Conservation (phyloP, 2,329 filamentous ascomycete genomes). For the Camillea tinctor region DNA sequence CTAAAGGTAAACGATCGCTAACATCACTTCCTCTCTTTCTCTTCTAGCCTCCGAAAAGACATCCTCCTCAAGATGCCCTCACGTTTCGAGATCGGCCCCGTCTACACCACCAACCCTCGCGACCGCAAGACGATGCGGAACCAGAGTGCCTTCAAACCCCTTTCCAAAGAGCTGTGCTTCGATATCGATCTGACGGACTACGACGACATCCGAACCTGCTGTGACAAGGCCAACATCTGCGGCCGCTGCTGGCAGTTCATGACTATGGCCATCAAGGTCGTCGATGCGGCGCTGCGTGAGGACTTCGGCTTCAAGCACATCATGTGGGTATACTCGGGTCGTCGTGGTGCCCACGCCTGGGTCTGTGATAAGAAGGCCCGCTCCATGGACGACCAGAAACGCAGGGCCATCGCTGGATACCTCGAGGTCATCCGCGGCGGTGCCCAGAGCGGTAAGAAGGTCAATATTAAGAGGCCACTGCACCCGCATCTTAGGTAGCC, state of each 20-base stretch:
- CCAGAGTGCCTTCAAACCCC: slow-evolving; percentile 72
- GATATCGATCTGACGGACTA: slow-evolving; percentile 99
- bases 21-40: slow-evolving; percentile 8
- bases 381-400: slow-evolving; percentile 79
- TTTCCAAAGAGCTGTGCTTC: slow-evolving; percentile 94
- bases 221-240: slow-evolving; percentile 90
- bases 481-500: slow-evolving; percentile 79
- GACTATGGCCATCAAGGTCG: slow-evolving; percentile 94
- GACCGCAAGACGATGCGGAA: slow-evolving; percentile 87
- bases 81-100: slow-evolving; percentile 97
- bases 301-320: slow-evolving; percentile 98
- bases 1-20: too few relatives aligned
- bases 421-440: slow-evolving; percentile 88
- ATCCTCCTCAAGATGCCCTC: slow-evolving; percentile 84
- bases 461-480: slow-evolving; percentile 78
- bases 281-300: slow-evolving; percentile 82
- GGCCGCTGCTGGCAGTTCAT: slow-evolving; percentile 95
- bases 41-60: slow-evolving; percentile 76
- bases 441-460: slow-evolving; percentile 80
- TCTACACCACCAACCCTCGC: slow-evolving; percentile 90
- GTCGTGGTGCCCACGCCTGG: slow-evolving; percentile 96
- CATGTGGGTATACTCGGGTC: slow-evolving; percentile 97
- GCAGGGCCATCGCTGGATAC: slow-evolving; percentile 83
- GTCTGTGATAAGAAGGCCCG: slow-evolving; percentile 89
- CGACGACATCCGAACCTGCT: slow-evolving; percentile 94